phyloP scores from a whole-genome alignment of 768 basidiomycete genomes.

The Trametes maxima region DNA sequence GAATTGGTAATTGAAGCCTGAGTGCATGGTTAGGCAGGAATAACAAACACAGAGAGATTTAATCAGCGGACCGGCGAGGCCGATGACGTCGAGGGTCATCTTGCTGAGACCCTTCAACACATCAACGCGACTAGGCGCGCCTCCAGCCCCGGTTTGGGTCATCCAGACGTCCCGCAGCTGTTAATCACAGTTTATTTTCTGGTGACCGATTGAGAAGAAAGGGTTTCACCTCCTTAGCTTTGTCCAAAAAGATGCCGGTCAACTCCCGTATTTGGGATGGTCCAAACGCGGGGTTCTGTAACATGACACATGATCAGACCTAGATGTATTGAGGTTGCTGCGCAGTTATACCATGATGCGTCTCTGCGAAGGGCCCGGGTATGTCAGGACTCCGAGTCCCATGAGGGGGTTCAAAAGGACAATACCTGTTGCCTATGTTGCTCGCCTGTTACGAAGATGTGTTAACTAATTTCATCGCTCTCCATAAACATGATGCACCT shows the following conservation, averaged over 20 bases:
- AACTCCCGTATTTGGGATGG: slow-evolving; percentile 57
- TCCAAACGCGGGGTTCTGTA: slow-evolving; percentile 68
- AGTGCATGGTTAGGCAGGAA: background rate
- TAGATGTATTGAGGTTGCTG: background rate
- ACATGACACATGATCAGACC: background rate
- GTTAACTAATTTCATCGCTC: background rate
- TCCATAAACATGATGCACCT: slow-evolving; percentile 25
- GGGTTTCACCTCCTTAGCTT: slow-evolving; percentile 47
- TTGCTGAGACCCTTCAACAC: slow-evolving; percentile 37
- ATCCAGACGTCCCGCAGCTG: slow-evolving; percentile 31
- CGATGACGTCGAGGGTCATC: slow-evolving; percentile 45
- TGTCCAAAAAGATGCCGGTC: slow-evolving; percentile 58
- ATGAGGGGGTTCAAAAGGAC: background rate
- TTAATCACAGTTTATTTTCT: background rate
- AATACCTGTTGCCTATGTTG: slow-evolving; percentile 44
- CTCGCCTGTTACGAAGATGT: slow-evolving; percentile 23
- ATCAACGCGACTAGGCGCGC: slow-evolving; percentile 31
- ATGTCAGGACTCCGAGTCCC: background rate
- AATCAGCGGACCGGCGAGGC: slow-evolving; percentile 36
- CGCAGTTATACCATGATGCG: slow-evolving; percentile 32
- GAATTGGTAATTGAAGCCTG: slow-evolving; percentile 40
- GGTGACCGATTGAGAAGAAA: background rate
- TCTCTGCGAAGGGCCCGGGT: slow-evolving; percentile 5
- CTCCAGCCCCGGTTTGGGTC: slow-evolving; percentile 34
- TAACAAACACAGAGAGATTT: background rate